Evolutionary conservation across 441 rosid species (phyloP).

Genomic region (Arabidopsis lyrata): DNA sequence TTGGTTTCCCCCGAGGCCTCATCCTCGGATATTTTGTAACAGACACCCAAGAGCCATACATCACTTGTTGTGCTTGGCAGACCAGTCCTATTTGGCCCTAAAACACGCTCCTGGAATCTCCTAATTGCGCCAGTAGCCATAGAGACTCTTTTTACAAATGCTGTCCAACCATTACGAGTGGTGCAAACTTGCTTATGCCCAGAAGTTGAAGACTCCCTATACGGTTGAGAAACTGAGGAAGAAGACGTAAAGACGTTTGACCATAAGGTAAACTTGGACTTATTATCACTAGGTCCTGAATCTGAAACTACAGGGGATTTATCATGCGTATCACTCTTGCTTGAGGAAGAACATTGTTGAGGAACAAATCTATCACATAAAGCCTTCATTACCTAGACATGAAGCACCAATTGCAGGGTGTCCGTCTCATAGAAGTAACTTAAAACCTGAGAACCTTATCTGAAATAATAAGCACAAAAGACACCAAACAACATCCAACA

Average conservation of each 20-base stretch:
- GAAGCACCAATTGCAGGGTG: conserved; percentile 40
- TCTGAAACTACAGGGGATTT: conserved; percentile 58
- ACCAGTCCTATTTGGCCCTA: conserved; percentile 76
- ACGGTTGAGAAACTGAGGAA: conserved; percentile 66
- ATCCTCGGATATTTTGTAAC: conserved; percentile 69
- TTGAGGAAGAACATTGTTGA: conserved; percentile 56
- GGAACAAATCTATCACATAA: conserved; percentile 61
- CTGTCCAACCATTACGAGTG: conserved; percentile 71
- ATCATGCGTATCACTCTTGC: conserved; percentile 46
- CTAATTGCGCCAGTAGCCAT: conserved; percentile 82
- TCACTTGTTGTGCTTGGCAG: conserved; percentile 66
- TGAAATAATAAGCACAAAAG: conserved; percentile 23
- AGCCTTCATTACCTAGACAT: conserved; percentile 89
- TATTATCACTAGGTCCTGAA: conserved; percentile 55
- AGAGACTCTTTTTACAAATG: conserved; percentile 63
- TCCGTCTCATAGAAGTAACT: conserved; percentile 47
- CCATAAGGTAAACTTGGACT: conserved; percentile 61
- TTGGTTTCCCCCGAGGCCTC: conserved; percentile 51
- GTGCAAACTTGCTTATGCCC: conserved; percentile 51
- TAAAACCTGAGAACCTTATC: conserved; percentile 40
- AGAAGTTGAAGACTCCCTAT: conserved; percentile 55
- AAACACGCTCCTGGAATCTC: conserved; percentile 84
- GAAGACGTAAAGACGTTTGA: conserved; percentile 71
- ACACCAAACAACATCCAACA: conserved; percentile 14
- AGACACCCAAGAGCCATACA: conserved; percentile 86